Base-by-base conservation (phyloP, 2,329 filamentous ascomycete species). In the Monosporascus sp. region DNA sequence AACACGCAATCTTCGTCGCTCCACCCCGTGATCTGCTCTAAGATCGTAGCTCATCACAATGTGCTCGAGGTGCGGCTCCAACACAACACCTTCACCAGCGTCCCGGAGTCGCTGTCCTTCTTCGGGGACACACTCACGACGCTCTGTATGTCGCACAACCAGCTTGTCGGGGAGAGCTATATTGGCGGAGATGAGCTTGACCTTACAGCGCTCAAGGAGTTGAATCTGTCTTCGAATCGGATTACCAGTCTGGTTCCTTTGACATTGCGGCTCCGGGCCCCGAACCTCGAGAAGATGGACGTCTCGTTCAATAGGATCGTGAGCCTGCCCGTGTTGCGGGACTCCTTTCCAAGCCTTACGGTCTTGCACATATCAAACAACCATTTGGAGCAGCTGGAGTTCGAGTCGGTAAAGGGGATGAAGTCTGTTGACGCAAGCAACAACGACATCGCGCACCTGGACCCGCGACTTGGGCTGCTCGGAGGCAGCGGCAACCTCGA, bases 371-470 rank as follows among this genome's bases (percentile, higher is more conserved):
- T 84, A 1, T 82, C 85, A 3, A 90, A 95, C 69, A 97, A 97
- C 67, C 84, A 85, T 58, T 80, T 97, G 48, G 76, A 80, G 6
- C 85, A 87, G 15, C 77, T 96, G 17, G 81, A 87, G 1, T 85
- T 89, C 0, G 86, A 90, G 9, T 77, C 84, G 9, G 83, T 97
- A 38, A 78, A 79, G 49, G 92, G 93, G 0, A 68, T 97, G 52
- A 83, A 83, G 58, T 80, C 88, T 5, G 82, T 95, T 3, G 90
- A 96, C 66, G 83, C 90, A 8, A 84, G 83, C 58, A 92, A 90
- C 69, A 97, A 97, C 65, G 87, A 93, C 49, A 90, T 97, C 57
- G 81, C 82, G n/a, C 82, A 83, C 47, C 74, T 97, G 15, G 89
- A 94, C 55, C 88, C 92, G 0, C 83, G 86, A 7, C 78, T 97